A percentile compares a stretch with the other conserved stretches of the same genome.
phyloP scores from a whole-genome alignment of 768 basidiomycete species.

The Boletus speciosus region DNA sequence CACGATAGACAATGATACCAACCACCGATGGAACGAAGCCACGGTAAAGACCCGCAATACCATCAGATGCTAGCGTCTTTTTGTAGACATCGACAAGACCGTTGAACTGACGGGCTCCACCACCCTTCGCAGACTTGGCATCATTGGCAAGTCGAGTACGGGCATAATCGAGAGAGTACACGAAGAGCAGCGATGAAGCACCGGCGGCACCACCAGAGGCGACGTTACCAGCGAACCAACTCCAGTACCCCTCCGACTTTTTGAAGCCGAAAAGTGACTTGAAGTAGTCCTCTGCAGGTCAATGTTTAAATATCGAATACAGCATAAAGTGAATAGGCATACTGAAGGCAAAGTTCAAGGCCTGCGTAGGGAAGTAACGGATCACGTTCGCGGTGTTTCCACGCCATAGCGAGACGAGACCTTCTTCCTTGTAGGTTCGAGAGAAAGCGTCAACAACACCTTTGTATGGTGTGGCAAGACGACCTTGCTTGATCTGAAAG shows the following conservation, averaged over 20 bases:
- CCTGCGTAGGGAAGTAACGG: constrained; percentile 99
- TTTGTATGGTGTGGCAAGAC: constrained; percentile 94
- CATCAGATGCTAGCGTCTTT: constrained; percentile 97
- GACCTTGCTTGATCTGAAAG: constrained; percentile 95
- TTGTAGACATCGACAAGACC: constrained; percentile 95
- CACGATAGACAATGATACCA: constrained; percentile 99
- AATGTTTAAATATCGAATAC: constrained; percentile 2
- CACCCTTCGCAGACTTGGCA: constrained; percentile 92
- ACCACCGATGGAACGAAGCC: constrained; percentile 99
- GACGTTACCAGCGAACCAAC: constrained; percentile 97
- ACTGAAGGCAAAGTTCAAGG: constrained; percentile 99
- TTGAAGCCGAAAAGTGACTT: constrained; percentile 99
- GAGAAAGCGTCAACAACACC: constrained; percentile 88
- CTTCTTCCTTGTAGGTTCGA: constrained; percentile 94
- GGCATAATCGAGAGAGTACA: constrained; percentile 99
- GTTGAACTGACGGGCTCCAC: constrained; percentile 96
- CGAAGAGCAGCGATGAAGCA: constrained; percentile 97
- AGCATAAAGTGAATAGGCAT: constrained; percentile 33
- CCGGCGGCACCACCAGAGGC: constrained; percentile 99
- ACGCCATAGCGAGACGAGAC: constrained; percentile 93
- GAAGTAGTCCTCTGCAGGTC: constrained; percentile 81
- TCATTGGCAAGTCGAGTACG: constrained; percentile 99
- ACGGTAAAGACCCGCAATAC: constrained; percentile 99
- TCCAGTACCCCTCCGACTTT: constrained; percentile 97
- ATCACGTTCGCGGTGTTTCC: constrained; percentile 99